These are phyloP conservation scores for Neocatenulostroma microsporum DNA, from an alignment of 2,329 filamentous ascomycete species.

Conservation along the genomic window DNA sequence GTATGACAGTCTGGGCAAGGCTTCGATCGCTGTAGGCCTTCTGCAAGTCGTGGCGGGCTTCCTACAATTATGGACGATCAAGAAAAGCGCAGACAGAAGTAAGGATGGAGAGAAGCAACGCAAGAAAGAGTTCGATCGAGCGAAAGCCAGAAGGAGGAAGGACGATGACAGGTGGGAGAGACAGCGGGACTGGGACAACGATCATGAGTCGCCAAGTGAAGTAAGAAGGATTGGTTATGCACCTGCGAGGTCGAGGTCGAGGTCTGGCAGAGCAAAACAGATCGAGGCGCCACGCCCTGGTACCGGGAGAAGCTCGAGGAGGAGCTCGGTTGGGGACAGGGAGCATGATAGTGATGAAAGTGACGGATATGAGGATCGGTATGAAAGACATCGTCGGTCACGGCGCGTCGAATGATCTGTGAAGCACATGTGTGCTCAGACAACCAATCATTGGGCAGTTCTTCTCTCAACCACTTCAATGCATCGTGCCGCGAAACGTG, in stretches of 20 bases:
- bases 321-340: not conserved
- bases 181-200: conserved; percentile 4
- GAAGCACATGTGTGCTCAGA: not conserved
- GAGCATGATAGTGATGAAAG: not conserved
- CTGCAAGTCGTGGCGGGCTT: conserved; percentile 9
- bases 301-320: not conserved
- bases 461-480: no score
- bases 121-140: conserved; percentile 8
- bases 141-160: conserved; percentile 8
- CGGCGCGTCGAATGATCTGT: conserved; percentile 1
- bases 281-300: not conserved
- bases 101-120: conserved; percentile 6
- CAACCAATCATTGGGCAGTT: no score
- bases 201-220: conserved; percentile 1
- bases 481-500: no score
- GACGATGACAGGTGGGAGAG: conserved; percentile 8
- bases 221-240: conserved; percentile 6
- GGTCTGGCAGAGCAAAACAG: not conserved
- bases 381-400: not conserved
- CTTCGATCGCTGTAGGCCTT: conserved; percentile 9
- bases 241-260: not conserved
- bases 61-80: conserved; percentile 10
- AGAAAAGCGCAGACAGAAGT: conserved; percentile 9
- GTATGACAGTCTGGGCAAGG: conserved; percentile 9
- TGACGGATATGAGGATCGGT: not conserved